phyloP scores from a whole-genome alignment of 768 basidiomycete species.

The Serendipita indica region DNA sequence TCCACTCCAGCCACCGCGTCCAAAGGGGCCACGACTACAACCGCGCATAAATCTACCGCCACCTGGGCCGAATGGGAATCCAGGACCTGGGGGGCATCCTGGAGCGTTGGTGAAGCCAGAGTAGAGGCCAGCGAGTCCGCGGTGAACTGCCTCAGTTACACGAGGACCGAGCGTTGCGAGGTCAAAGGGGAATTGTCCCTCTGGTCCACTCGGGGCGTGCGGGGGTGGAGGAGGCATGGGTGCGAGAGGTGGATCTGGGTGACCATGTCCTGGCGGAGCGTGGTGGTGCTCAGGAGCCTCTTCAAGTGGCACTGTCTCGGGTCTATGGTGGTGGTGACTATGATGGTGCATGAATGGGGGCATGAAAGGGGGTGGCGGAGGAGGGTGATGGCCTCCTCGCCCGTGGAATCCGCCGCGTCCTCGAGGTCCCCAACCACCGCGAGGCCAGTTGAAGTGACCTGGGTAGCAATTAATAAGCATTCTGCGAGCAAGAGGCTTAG shows the following conservation, averaged over 20 bases:
- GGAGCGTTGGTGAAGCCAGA: neutral
- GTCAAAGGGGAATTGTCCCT: too few species aligned
- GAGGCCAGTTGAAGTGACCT: too few species aligned
- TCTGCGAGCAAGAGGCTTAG: too few species aligned
- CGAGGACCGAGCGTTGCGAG: neutral
- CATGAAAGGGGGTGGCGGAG: too few species aligned
- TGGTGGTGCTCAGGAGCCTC: neutral
- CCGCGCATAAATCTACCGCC: neutral
- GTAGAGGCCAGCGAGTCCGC: neutral
- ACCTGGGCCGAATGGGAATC: neutral
- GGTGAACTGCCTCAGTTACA: neutral
- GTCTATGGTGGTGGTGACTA: neutral
- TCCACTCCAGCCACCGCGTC: neutral
- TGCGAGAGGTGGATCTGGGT: neutral
- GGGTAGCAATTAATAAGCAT: too few species aligned
- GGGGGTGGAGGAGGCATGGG: conserved; percentile 3
- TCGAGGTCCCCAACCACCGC: too few species aligned
- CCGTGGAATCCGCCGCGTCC: too few species aligned
- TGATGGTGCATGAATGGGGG: too few species aligned
- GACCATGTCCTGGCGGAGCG: neutral
- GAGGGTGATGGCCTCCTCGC: too few species aligned
- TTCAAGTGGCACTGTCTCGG: neutral
- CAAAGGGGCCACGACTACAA: neutral
- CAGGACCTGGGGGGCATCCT: neutral
- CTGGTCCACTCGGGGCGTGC: too few species aligned